Conservation (phyloP, 768 basidiomycete species). For the Leccinum barrowsii region DNA sequence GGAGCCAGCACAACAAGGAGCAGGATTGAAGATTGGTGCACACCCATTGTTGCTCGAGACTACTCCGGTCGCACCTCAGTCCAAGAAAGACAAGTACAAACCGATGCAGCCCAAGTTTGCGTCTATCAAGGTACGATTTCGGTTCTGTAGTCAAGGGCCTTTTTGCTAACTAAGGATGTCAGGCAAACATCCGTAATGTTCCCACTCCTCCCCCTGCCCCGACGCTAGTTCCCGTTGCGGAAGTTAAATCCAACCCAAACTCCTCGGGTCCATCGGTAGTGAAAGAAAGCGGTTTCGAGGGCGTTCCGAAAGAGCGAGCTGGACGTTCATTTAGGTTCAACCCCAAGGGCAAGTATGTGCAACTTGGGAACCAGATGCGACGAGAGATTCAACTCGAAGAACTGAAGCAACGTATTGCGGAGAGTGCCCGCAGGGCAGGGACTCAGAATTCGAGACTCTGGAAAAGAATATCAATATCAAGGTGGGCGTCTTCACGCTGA, state of each 20-base stretch:
- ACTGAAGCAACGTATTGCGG: slow-evolving; percentile 89
- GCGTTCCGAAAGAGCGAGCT: slow-evolving; percentile 65
- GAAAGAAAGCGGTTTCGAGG: slow-evolving; percentile 67
- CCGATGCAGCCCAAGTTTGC: slow-evolving; percentile 99
- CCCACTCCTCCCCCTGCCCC: slow-evolving; percentile 55
- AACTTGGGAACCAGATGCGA: slow-evolving; percentile 65
- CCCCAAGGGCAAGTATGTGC: slow-evolving; percentile 87
- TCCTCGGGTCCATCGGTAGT: slow-evolving; percentile 44
- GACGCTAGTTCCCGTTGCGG: slow-evolving; percentile 36
- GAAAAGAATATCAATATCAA: slow-evolving; percentile 73
- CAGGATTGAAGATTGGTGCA: slow-evolving; percentile 88
- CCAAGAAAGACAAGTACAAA: slow-evolving; percentile 90
- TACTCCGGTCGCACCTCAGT: slow-evolving; percentile 50
- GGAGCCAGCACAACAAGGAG: slow-evolving; percentile 72
- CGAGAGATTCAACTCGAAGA: slow-evolving; percentile 82
- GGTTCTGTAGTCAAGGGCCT: background rate
- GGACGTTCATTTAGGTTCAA: slow-evolving; percentile 82
- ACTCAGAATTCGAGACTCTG: slow-evolving; percentile 86
- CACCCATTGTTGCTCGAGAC: slow-evolving; percentile 81
- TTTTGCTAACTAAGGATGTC: background rate
- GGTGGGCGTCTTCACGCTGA: slow-evolving; percentile 39
- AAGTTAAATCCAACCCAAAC: slow-evolving; percentile 71
- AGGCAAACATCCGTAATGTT: slow-evolving; percentile 77
- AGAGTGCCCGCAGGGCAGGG: slow-evolving; percentile 92
- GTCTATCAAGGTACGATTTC: slow-evolving; percentile 69